phyloP scores from a whole-genome alignment of 1,284 basidiomycete species.

The Boletellus sp. region DNA sequence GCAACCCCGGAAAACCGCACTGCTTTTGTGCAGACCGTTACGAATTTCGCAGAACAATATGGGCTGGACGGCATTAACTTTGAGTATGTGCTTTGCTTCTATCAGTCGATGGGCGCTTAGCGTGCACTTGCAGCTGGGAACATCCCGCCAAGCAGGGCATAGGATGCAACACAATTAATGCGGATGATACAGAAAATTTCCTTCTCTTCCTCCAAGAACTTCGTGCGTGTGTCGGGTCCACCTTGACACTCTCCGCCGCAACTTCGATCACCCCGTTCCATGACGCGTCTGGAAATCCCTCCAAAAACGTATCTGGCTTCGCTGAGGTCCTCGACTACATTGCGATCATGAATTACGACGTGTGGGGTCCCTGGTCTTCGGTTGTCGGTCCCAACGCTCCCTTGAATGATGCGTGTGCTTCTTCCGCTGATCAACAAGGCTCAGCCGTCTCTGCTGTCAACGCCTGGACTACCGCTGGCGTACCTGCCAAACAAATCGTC shows the following conservation, averaged over 20 bases:
- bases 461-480: slow-evolving; percentile 60
- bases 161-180: slow-evolving; percentile 41
- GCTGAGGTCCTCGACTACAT: slow-evolving; percentile 55
- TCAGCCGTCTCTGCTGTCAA: slow-evolving; percentile 62
- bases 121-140: slow-evolving; percentile 38
- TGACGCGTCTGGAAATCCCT: slow-evolving; percentile 48
- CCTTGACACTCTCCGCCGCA: slow-evolving; percentile 57
- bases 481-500: slow-evolving; percentile 60
- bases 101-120: slow-evolving; percentile 3
- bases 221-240: slow-evolving; percentile 36
- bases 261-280: slow-evolving; percentile 54
- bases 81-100: slow-evolving; percentile 14
- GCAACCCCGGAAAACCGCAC: slow-evolving; percentile 55
- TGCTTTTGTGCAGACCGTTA: slow-evolving; percentile 66
- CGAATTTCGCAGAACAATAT: slow-evolving; percentile 56
- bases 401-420: slow-evolving; percentile 56
- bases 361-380: slow-evolving; percentile 54
- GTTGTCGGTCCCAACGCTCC: slow-evolving; percentile 67
- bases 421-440: slow-evolving; percentile 50
- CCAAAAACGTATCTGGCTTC: slow-evolving; percentile 48
- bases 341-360: slow-evolving; percentile 72
- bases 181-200: slow-evolving; percentile 41
- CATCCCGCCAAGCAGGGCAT: slow-evolving; percentile 48
- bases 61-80: slow-evolving; percentile 25
- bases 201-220: slow-evolving; percentile 50